A percentile compares a stretch with the other conserved stretches of the same genome.
Evolutionary conservation across 108 stramenopile species (phyloP).

Genomic region (Aureococcus anophagefferens): DNA sequence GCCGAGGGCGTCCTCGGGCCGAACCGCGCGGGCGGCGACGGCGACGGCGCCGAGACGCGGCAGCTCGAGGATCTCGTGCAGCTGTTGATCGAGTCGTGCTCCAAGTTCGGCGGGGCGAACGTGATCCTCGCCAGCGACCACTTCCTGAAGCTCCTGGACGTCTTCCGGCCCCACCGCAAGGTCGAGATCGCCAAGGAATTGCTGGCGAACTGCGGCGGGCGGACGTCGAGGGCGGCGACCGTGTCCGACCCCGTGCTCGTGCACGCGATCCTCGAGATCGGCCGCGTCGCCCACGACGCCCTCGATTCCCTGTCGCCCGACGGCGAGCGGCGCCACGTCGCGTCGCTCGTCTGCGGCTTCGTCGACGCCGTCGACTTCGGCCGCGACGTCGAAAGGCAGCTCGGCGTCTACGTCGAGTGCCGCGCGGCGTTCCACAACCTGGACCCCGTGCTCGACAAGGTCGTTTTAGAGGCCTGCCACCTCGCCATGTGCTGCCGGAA

Average conservation of each 20-base stretch:
- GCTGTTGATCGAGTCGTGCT: slow-evolving; percentile 8
- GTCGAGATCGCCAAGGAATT: slow-evolving; percentile 16
- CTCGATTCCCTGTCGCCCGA: slow-evolving; percentile 16
- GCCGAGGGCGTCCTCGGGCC: no score
- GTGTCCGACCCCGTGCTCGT: slow-evolving; percentile 21
- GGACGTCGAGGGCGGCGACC: no score
- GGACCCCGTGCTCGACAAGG: slow-evolving; percentile 6
- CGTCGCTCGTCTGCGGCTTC: slow-evolving; percentile 19
- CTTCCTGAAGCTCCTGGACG: slow-evolving; percentile 20
- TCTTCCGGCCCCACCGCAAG: slow-evolving; percentile 16
- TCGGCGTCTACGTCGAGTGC: slow-evolving; percentile 25
- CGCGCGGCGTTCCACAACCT: slow-evolving; percentile 23
- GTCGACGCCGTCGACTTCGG: slow-evolving; percentile 21
- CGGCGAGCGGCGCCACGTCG: slow-evolving; percentile 12
- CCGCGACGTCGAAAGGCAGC: slow-evolving; percentile 27
- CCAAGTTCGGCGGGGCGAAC: slow-evolving; percentile 8
- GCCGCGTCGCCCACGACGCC: slow-evolving; percentile 15
- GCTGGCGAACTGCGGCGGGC: slow-evolving; percentile 5
- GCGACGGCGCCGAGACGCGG: neutral
- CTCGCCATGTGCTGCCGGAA: slow-evolving; percentile 7
- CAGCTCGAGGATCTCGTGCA: slow-evolving; percentile 6
- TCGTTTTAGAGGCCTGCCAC: neutral
- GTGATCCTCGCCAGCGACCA: slow-evolving; percentile 20
- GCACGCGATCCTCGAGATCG: slow-evolving; percentile 22
- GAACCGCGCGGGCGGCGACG: neutral